phyloP scores from a whole-genome alignment of 345 rosid species.

The Salix arbutifolia region DNA sequence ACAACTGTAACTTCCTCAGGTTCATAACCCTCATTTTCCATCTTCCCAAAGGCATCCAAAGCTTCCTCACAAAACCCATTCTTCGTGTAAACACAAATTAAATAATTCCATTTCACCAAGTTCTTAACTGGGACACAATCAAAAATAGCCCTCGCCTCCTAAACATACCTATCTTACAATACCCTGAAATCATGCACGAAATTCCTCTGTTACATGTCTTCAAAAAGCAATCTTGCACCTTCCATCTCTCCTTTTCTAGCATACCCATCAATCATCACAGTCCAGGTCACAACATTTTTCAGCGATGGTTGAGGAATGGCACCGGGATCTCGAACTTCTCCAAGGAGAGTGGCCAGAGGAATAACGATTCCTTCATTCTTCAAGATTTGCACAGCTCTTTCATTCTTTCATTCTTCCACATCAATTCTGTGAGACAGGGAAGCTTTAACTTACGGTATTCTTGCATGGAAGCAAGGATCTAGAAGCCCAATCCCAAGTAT shows the following conservation, averaged over 20 bases:
- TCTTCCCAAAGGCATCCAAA: slow-evolving; percentile 42
- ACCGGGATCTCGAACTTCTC: too few species aligned
- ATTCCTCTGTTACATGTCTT: slow-evolving; percentile 61
- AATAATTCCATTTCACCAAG: slow-evolving; percentile 67
- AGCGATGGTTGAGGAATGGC: neutral
- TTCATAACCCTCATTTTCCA: slow-evolving; percentile 55
- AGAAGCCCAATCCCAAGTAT: too few species aligned
- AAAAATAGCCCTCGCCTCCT: slow-evolving; percentile 50
- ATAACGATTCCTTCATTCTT: too few species aligned
- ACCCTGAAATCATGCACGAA: slow-evolving; percentile 75
- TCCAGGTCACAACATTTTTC: slow-evolving; percentile 67
- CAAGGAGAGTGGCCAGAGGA: too few species aligned
- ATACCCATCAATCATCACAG: slow-evolving; percentile 67
- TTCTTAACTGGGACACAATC: slow-evolving; percentile 39
- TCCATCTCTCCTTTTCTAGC: slow-evolving; percentile 50
- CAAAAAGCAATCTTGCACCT: slow-evolving; percentile 51
- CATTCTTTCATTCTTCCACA: too few species aligned
- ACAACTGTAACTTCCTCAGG: slow-evolving; percentile 61
- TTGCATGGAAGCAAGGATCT: too few species aligned
- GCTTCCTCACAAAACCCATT: slow-evolving; percentile 57
- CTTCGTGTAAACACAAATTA: slow-evolving; percentile 64
- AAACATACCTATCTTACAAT: slow-evolving; percentile 51
- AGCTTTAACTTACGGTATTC: too few species aligned
- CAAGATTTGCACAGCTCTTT: too few species aligned
- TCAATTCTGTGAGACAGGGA: too few species aligned